These are phyloP conservation scores for Fusarium floridanum DNA, from an alignment of 2,329 filamentous ascomycete genomes.

Conservation along the genomic window DNA sequence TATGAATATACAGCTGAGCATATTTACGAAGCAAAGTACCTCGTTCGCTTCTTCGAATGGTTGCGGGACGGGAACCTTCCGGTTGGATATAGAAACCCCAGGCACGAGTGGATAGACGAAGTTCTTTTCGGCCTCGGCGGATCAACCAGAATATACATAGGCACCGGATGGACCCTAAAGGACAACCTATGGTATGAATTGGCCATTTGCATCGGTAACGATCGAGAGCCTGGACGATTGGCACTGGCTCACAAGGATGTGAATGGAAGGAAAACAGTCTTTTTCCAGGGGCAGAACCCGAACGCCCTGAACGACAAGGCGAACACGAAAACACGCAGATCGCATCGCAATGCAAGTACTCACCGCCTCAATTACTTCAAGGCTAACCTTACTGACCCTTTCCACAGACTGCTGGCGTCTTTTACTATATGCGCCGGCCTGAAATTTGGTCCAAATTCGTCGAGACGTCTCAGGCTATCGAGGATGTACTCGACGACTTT, in stretches of 20 bases:
- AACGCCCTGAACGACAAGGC: background rate
- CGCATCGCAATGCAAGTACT: background rate
- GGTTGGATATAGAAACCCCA: background rate
- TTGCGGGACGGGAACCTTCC: background rate
- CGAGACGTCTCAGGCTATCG: background rate
- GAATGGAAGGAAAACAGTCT: background rate
- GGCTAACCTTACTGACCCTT: background rate
- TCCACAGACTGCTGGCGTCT: background rate
- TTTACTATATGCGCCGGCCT: background rate
- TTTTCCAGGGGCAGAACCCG: background rate
- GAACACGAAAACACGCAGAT: background rate
- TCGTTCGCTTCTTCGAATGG: slow-evolving; percentile 2
- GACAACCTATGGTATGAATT: background rate
- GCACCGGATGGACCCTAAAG: background rate
- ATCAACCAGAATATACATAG: background rate
- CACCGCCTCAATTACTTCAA: background rate
- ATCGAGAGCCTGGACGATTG: background rate
- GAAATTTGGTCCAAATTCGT: background rate
- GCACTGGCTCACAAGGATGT: background rate
- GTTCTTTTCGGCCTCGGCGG: slow-evolving; percentile 4
- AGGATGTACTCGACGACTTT: background rate
- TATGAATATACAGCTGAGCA: slow-evolving; percentile 2
- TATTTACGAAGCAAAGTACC: background rate
- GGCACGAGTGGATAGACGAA: background rate
- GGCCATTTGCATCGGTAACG: background rate